Evolutionary conservation across 225 moss, liverwort and hornwort genomes (phyloP), one percentile per base, ranked within the genome.

Genomic region (Marchantia polymorpha): DNA sequence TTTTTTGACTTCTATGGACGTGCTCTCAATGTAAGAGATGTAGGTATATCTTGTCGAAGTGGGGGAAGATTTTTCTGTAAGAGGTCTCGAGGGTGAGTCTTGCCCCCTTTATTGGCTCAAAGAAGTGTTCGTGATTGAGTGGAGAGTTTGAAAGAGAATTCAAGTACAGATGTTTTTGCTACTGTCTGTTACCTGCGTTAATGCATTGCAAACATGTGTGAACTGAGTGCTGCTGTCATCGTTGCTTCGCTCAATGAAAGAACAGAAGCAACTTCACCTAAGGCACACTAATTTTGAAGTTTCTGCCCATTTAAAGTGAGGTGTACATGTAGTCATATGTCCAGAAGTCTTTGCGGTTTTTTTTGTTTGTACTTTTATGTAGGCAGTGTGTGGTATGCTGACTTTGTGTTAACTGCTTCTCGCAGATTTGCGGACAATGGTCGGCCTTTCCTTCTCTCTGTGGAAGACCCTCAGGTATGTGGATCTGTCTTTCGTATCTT

Each of bases 1-100:
- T 99, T 99, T 82, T 89, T 99, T 83, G 93, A 99, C 64, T 87
- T 99, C 72, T 99, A 93, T 81, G 99, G 99, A 75, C 92, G 93
- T 78, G 85, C 87, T 69, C 88, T 99, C 63, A 94, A 94, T 75
- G 90, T 92, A 84, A 93, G 83, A 70, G 97, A 99, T 81, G 94
- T 99, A 46, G 97, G 97, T 52, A 89, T 99, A 67, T 99, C 97
- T 59, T 99, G 97, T 77, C 88, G 93, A 76, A 88, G 84, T 61
- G 97, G 97, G 78, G 97, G 97, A 79, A 89, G 90, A 74, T 99
- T 99, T 71, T 93, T 85, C 39, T 78, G 82, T 8, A 99, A 99
- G 83, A 87, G 81, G 84, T 85, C 89, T 69, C 85, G 90, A 81
- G 91, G 97, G 97, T 97, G 83, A 87, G 92, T 61, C 72, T 20